Conservation (phyloP, 2,329 filamentous ascomycete genomes). For the Cytospora piceicola region DNA sequence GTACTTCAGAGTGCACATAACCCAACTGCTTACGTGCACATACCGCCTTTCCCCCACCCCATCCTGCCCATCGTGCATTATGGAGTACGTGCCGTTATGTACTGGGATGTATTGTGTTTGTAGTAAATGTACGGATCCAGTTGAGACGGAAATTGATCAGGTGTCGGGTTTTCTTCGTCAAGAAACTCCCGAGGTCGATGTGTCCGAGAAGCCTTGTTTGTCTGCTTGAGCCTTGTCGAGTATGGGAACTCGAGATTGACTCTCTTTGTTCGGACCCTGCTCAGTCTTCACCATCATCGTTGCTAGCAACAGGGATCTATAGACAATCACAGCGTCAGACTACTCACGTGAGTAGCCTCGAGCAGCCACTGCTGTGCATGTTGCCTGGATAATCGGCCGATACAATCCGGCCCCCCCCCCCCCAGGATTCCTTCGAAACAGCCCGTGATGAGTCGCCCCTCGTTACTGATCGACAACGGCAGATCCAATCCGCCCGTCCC, state of each 20-base stretch:
- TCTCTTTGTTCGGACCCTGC: neutral
- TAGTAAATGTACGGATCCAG: neutral
- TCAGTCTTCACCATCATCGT: neutral
- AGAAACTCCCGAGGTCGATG: too few species aligned
- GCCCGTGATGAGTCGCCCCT: constrained; percentile 11
- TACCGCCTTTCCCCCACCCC: neutral
- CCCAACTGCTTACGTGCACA: neutral
- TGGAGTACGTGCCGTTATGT: too few species aligned
- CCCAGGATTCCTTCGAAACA: constrained; percentile 18
- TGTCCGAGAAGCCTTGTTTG: too few species aligned
- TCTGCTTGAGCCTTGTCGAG: neutral
- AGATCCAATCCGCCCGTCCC: constrained; percentile 18
- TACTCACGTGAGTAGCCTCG: too few species aligned
- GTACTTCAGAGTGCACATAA: too few species aligned
- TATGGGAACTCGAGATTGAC: neutral
- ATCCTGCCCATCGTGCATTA: too few species aligned
- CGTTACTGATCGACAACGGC: constrained; percentile 23
- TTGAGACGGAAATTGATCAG: neutral
- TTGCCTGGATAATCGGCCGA: too few species aligned
- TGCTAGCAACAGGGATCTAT: neutral
- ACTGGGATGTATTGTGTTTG: too few species aligned
- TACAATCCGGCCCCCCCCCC: neutral
- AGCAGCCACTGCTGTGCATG: too few species aligned
- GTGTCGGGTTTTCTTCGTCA: neutral
- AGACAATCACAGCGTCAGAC: neutral